Base-by-base conservation (phyloP, 1,284 basidiomycete genomes). In the Ustilago tritici region DNA sequence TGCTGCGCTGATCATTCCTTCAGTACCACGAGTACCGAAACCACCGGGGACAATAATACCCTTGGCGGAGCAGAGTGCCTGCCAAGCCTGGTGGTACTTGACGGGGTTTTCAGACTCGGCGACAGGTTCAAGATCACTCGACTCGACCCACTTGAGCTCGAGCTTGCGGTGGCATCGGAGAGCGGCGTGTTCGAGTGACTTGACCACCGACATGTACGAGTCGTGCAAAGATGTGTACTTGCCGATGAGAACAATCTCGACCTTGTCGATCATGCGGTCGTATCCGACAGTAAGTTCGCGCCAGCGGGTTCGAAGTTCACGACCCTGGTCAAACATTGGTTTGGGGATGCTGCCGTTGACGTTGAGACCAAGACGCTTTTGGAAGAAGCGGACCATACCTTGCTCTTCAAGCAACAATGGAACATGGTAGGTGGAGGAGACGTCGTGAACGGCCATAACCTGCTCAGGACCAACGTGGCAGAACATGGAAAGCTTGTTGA, bases 401-500 rank as follows among this genome's bases (percentile, higher is more conserved):
- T 99, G 97, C 19, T 94, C 92, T 79, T 93, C 92, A 40, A 99
- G 90, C 10, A 99, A 89, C 8, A 99, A 89, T 1, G 97, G 97
- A 36, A 99, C 96, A 84, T 99, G 96, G 87, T 99, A 99, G 40
- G 98, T 95, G 23, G 95, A 98, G 8, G 92, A 91, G 47, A 99
- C 94, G 84, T 99, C 95, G 87, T 98, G 96, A 14, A 99, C 94
- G 64, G 95, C 96, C 65, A 99, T 90, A 47, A 99, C 97, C 87
- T 99, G 97, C 83, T 95, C 92, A 5, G 93, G 90, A 1, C 91
- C 89, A 76, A 99, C 96, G 85, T 99, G 97, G 87, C 96, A 99
- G 90, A 99, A 99, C 95, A 99, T 98, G 75, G 94, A 95, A 54
- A 99, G 95, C 87, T 99, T 99, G 83, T 92, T 90, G 88, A 95